Evolutionary conservation across 495 filamentous ascomycete genomes (phyloP).

Genomic region (Daldinia loculata): DNA sequence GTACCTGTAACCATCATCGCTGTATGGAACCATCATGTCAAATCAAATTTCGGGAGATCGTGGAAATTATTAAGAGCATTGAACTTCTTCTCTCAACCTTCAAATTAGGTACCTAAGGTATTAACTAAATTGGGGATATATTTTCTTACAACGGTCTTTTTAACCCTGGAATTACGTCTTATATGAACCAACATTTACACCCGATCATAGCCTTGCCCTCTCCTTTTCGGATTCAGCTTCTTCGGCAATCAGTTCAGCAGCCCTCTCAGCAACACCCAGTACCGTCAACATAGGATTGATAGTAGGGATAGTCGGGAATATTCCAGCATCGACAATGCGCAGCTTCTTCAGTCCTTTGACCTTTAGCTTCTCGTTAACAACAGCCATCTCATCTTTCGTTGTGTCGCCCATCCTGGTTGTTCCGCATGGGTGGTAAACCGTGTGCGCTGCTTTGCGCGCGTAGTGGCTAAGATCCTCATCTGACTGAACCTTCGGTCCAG

Average conservation of each 20-base stretch:
- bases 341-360: constrained; percentile 63
- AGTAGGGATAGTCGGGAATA: constrained; percentile 66
- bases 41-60: too few relatives aligned
- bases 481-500: constrained; percentile 70
- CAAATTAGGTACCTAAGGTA: too few relatives aligned
- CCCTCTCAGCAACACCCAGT: constrained; percentile 70
- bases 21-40: too few relatives aligned
- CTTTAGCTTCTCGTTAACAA: constrained; percentile 64
- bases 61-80: too few relatives aligned
- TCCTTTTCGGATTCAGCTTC: constrained; percentile 39
- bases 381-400: constrained; percentile 66
- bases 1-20: too few relatives aligned
- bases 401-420: constrained; percentile 88
- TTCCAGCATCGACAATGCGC: constrained; percentile 67
- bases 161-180: neutral
- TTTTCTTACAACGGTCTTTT: too few relatives aligned
- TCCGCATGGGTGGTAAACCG: constrained; percentile 86
- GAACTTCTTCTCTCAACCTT: too few relatives aligned
- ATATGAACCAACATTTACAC: neutral
- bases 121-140: too few relatives aligned
- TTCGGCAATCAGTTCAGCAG: constrained; percentile 67
- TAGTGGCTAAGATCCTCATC: constrained; percentile 80
- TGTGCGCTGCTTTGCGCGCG: constrained; percentile 77
- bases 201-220: constrained; percentile 42
- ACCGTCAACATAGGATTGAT: constrained; percentile 73